Evolutionary conservation across 768 basidiomycete genomes (phyloP).

Genomic region (Lentinula edodes): DNA sequence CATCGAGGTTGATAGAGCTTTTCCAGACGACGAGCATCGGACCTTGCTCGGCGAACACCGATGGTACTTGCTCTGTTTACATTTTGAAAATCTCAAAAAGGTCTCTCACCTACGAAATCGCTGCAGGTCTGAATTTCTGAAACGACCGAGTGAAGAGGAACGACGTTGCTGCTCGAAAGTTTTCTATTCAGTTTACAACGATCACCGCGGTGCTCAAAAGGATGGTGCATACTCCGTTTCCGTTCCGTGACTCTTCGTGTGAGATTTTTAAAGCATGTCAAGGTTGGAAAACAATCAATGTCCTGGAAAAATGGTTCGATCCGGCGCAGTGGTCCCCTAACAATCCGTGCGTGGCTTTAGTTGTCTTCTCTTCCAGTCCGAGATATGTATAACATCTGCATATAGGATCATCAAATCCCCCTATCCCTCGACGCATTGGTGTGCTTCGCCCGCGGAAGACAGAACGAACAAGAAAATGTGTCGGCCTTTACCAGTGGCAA

Average conservation of each 20-base stretch:
- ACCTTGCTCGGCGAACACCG: not conserved
- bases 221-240: not conserved
- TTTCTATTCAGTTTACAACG: not conserved
- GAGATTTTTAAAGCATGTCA: not conserved
- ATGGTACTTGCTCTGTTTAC: not conserved
- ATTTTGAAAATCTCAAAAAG: not conserved
- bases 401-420: not conserved
- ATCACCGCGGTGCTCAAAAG: constrained; percentile 1
- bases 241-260: not conserved
- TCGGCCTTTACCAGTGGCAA: not conserved
- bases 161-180: not conserved
- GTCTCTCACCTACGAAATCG: not conserved
- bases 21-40: not conserved
- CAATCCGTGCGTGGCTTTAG: not conserved
- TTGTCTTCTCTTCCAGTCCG: not conserved
- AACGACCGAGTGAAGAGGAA: not conserved
- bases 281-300: constrained; percentile 4
- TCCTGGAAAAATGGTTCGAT: not conserved
- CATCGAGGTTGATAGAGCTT: not conserved
- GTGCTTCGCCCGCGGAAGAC: not conserved
- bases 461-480: constrained; percentile 3
- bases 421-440: not conserved
- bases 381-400: not conserved
- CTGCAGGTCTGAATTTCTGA: not conserved
- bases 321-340: not conserved